Evolutionary conservation across 331 rosid species (phyloP).

Genomic region (Acacia concinna): DNA sequence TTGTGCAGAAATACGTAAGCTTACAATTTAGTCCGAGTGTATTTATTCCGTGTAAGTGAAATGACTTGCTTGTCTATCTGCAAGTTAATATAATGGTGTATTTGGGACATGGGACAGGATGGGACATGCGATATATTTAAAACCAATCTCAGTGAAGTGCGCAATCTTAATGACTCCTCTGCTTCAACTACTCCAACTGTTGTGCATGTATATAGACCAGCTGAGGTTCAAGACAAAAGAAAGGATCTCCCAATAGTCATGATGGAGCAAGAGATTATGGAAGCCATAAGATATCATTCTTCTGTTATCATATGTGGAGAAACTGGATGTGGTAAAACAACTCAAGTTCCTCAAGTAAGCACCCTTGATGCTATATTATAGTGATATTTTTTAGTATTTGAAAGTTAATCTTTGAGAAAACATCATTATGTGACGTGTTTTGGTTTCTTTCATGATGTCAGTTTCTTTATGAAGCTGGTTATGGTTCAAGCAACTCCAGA

Average conservation of each 20-base stretch:
- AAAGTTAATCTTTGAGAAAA: neutral
- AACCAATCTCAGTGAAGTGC: constrained; percentile 31
- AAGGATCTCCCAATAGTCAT: constrained; percentile 89
- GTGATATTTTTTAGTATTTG: constrained; percentile 6
- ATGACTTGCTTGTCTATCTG: constrained; percentile 17
- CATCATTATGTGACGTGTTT: neutral
- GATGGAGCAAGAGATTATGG: constrained; percentile 99
- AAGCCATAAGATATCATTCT: constrained; percentile 72
- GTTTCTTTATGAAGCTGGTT: constrained; percentile 96
- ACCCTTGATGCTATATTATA: constrained; percentile 29
- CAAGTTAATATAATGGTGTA: constrained; percentile 19
- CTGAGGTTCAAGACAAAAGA: constrained; percentile 70
- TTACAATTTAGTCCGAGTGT: neutral
- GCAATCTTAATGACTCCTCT: constrained; percentile 35
- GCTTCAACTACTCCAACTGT: constrained; percentile 57
- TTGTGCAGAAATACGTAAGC: neutral
- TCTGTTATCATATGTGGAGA: constrained; percentile 91
- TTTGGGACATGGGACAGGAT: constrained; percentile 51
- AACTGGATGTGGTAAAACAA: constrained; percentile 99
- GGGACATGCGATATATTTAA: constrained; percentile 32
- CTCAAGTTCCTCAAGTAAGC: constrained; percentile 97
- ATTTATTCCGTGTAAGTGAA: neutral
- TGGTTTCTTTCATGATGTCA: constrained; percentile 31
- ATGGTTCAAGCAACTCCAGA: constrained; percentile 59
- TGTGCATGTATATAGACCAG: constrained; percentile 75